Evolutionary conservation across 2,329 filamentous ascomycete species (phyloP).

Genomic region (Xylariaceae sp.): DNA sequence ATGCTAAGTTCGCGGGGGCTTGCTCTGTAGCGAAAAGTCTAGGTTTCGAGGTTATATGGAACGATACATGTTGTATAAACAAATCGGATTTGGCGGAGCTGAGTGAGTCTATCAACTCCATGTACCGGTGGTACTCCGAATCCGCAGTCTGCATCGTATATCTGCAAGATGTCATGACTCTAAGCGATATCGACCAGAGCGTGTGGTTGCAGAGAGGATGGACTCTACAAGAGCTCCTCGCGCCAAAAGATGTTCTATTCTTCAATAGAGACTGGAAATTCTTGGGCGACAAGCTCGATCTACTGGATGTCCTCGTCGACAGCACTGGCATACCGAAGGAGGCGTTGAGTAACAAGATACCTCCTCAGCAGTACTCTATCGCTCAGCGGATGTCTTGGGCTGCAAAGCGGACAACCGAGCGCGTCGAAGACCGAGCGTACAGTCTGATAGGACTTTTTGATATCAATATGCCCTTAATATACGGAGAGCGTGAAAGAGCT

Average conservation of each 20-base stretch:
- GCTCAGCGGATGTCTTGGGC: conserved; percentile 3
- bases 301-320: not conserved
- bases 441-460: conserved; percentile 4
- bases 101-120: conserved; percentile 5
- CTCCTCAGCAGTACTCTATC: not conserved
- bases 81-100: not conserved
- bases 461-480: conserved; percentile 6
- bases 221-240: not conserved
- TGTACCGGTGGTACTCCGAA: conserved; percentile 4
- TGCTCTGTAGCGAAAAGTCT: not conserved
- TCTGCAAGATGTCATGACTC: not conserved
- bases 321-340: not conserved
- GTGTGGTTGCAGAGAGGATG: not conserved
- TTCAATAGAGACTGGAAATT: not conserved
- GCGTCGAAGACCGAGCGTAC: conserved; percentile 3
- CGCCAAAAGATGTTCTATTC: not conserved
- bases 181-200: not conserved
- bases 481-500: conserved; percentile 1
- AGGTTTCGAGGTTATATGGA: not conserved
- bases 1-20: not conserved
- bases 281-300: not conserved
- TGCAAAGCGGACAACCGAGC: not conserved
- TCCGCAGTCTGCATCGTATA: conserved; percentile 2
- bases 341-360: not conserved
- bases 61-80: conserved; percentile 6